Base-by-base conservation (phyloP, 1,139 yeast species). In the Sugiyamaella sp. region DNA sequence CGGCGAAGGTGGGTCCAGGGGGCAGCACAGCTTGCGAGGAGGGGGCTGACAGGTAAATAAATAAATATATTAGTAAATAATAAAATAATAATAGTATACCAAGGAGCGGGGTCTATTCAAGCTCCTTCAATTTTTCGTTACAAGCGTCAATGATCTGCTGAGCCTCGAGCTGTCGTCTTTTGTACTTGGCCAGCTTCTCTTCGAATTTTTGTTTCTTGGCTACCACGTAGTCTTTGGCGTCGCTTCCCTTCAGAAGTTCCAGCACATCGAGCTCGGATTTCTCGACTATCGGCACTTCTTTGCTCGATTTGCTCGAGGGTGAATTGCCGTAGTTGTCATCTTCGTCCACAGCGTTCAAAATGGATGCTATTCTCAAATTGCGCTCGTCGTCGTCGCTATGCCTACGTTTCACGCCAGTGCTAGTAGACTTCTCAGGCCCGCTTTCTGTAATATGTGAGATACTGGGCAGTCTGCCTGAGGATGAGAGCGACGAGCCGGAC, bases 151-250 rank as follows among this genome's bases (percentile, higher is more conserved):
- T 59, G 14, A 62, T 42, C 19, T 55, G 44, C 52, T 65, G 66
- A 21, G 68, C 65, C 43, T 60, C 61, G 6, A 47, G 51, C 37
- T 70, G 55, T 48, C 65, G 60, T 37, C 52, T 57, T 22, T 63
- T 63, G 37, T 65, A 64, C 43, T 62, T 62, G 2, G 59, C 64
- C 17, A 70, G 58, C 50, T 68, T 68, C 51, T 66, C 72, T 46
- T 63, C 65, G 21, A 66, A 61, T 52, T 64, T 67, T 39, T 63
- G 58, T 20, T 69, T 67, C 48, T 68, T 68, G n/a, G 66, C 67
- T 14, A 64, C 55, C 22, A 71, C 57, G 45, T 61, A 69, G 51
- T 69, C 74, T 42, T 64, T 63, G 9, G 66, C 62, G 12, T 70
- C 62, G 38, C 62, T 68, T 1, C 64, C 63, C 4, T 61, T 52